These are phyloP conservation scores for Ophidiomyces ophidiicola DNA, from an alignment of 2,329 filamentous ascomycete genomes.

Conservation along the genomic window DNA sequence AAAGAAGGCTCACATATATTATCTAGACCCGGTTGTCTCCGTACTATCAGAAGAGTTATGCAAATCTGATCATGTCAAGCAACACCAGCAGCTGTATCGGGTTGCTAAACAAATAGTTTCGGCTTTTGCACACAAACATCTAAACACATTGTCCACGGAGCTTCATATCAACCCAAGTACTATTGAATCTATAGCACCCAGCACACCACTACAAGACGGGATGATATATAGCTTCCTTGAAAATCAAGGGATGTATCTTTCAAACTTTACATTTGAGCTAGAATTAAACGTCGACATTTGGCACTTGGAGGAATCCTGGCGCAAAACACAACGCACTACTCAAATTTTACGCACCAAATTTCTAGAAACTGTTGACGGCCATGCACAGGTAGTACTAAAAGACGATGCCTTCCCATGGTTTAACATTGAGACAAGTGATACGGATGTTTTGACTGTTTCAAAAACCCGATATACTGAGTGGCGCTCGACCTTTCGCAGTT, in stretches of 20 bases:
- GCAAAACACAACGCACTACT: slow-evolving; percentile 38
- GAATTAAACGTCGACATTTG: slow-evolving; percentile 32
- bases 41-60: slow-evolving; percentile 27
- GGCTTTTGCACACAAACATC: slow-evolving; percentile 53
- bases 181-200: slow-evolving; percentile 66
- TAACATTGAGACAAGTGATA: slow-evolving; percentile 23
- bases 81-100: slow-evolving; percentile 23
- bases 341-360: slow-evolving; percentile 64
- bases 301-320: slow-evolving; percentile 48
- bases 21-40: slow-evolving; percentile 28
- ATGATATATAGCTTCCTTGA: slow-evolving; percentile 63
- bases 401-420: slow-evolving; percentile 35
- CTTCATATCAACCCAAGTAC: slow-evolving; percentile 41
- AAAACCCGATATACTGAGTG: slow-evolving; percentile 37
- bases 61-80: slow-evolving; percentile 6
- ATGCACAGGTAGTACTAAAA: slow-evolving; percentile 57
- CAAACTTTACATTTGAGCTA: slow-evolving; percentile 55
- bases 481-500: slow-evolving; percentile 41
- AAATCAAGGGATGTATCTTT: slow-evolving; percentile 57
- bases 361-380: slow-evolving; percentile 59
- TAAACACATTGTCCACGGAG: slow-evolving; percentile 39
- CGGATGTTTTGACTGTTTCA: slow-evolving; percentile 27
- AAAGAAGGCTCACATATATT: slow-evolving; percentile 32
- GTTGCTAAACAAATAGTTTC: slow-evolving; percentile 49
- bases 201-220: slow-evolving; percentile 74